phyloP scores from a whole-genome alignment of 805 yeast genomes.

The Yarrowia porcina region DNA sequence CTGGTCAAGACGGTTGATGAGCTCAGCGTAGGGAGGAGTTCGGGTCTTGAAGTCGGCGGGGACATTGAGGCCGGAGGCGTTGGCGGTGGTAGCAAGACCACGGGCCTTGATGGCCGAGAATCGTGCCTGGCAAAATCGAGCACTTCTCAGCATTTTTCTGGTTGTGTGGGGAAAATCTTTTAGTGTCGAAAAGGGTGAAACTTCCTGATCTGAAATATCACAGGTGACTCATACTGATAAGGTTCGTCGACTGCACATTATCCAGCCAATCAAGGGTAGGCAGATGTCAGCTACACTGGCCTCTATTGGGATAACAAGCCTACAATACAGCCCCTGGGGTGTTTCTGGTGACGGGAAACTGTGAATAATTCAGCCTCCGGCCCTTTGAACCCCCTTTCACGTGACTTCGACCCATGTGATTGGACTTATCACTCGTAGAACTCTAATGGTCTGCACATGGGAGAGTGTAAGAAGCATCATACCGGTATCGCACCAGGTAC shows the following conservation, averaged over 20 bases:
- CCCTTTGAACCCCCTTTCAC: not conserved
- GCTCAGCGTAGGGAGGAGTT: slow-evolving; percentile 83
- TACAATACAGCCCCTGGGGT: not conserved
- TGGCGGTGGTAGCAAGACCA: slow-evolving; percentile 17
- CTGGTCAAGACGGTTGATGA: slow-evolving; percentile 56
- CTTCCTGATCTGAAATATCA: slow-evolving; percentile 20
- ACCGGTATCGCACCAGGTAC: no score
- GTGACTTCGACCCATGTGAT: not conserved
- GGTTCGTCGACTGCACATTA: slow-evolving; percentile 11
- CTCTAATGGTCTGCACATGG: no score
- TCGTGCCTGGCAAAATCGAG: slow-evolving; percentile 14
- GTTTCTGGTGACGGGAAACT: no score
- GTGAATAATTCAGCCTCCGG: no score
- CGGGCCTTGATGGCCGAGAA: slow-evolving; percentile 14
- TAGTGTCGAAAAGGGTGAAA: not conserved
- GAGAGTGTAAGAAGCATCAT: no score
- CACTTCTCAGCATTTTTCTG: slow-evolving; percentile 15
- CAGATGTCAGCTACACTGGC: not conserved
- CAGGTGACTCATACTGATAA: slow-evolving; percentile 21
- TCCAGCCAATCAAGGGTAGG: slow-evolving; percentile 11
- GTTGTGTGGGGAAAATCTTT: slow-evolving; percentile 14
- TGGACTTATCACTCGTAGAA: no score
- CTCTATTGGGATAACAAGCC: not conserved
- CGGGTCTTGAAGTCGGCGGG: slow-evolving; percentile 65
- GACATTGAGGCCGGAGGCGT: slow-evolving; percentile 34